Evolutionary conservation across 1,284 basidiomycete genomes (phyloP), one percentile per base, ranked within the genome.

Genomic region (Schizopora paradoxa): DNA sequence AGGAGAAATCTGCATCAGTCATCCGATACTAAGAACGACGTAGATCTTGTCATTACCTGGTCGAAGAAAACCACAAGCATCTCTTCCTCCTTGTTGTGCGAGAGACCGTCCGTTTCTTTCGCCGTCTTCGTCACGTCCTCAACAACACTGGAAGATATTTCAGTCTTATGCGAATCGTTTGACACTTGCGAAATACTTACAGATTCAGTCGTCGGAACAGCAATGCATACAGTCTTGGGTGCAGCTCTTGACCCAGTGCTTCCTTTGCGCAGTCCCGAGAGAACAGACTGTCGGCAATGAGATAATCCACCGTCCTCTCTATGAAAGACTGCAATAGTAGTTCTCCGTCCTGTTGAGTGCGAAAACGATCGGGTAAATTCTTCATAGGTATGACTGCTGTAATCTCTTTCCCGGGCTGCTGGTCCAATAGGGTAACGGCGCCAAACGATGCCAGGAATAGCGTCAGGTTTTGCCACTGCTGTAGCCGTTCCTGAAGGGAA

Each of bases 391-490:
- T 73, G 36, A 81, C 63, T 10, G 72, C 60, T 6, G 73, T 65
- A 6, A 91, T 65, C 18, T 72, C 65, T 8, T 63, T 59, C 31
- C 70, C 59, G 43, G 78, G 70, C 41, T 72, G 67, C 22, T 67
- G 64, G 16, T 79, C 79, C 38, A 70, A 68, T 10, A 79, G 64
- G 52, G 84, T 89, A 4, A 80, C 72, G 2, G 83, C 82, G 29
- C 86, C 82, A 21, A 87, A 77, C 1, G 88, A 78, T 13, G 87
- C 80, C 33, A 95, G 66, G 62, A 89, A 90, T 22, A 91, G 69
- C 0, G 88, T 85, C 18, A 91, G 69, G 61, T 95, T 92, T 58
- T 91, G 86, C 92, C 92, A 96, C 54, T 91, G 81, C 32, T 74
- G 76, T 33, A 82, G 77, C 51, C 82, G 76, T 14, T 91, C 88